Conservation (phyloP, 192 early-diverging fungal genomes). For the Coemansia sp. region DNA sequence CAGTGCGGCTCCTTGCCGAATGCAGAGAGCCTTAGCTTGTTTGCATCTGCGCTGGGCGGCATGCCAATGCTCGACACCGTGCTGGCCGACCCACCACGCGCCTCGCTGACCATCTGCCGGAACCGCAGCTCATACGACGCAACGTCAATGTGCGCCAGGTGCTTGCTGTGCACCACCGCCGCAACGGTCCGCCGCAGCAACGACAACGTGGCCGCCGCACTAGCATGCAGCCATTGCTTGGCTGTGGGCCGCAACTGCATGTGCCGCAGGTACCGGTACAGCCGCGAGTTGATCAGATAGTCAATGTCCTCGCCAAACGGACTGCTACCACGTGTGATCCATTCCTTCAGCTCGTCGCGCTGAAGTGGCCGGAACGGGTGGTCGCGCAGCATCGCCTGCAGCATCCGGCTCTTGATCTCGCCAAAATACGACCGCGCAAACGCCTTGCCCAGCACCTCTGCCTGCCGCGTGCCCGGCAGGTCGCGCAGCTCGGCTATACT, state of each 20-base stretch:
- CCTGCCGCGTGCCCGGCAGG: constrained; percentile 11
- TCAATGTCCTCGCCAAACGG: constrained; percentile 41
- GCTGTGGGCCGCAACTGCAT: constrained; percentile 28
- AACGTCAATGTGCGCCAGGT: constrained; percentile 32
- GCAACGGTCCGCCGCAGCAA: constrained; percentile 33
- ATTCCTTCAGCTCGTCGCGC: constrained; percentile 37
- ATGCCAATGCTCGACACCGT: constrained; percentile 2
- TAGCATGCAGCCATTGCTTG: constrained; percentile 43
- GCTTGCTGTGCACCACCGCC: constrained; percentile 15
- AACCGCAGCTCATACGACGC: constrained; percentile 13
- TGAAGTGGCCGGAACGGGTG: constrained; percentile 43
- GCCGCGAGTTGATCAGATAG: constrained; percentile 25
- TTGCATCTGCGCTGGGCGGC: neutral
- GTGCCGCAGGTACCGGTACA: constrained; percentile 33
- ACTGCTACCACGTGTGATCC: constrained; percentile 20
- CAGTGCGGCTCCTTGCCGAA: constrained; percentile 22
- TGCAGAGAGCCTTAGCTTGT: constrained; percentile 14
- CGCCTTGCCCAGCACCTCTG: constrained; percentile 23
- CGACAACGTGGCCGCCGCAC: constrained; percentile 39
- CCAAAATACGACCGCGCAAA: constrained; percentile 40
- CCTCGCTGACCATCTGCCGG: constrained; percentile 10
- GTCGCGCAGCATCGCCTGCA: constrained; percentile 45
- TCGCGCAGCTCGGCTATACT: constrained; percentile 5
- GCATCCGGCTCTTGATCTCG: constrained; percentile 9
- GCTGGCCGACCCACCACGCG: constrained; percentile 6